A percentile compares a stretch with the other conserved stretches of the same genome.
These are phyloP conservation scores for Malus hybrid DNA, from an alignment of 331 rosid species.

Conservation along the genomic window DNA sequence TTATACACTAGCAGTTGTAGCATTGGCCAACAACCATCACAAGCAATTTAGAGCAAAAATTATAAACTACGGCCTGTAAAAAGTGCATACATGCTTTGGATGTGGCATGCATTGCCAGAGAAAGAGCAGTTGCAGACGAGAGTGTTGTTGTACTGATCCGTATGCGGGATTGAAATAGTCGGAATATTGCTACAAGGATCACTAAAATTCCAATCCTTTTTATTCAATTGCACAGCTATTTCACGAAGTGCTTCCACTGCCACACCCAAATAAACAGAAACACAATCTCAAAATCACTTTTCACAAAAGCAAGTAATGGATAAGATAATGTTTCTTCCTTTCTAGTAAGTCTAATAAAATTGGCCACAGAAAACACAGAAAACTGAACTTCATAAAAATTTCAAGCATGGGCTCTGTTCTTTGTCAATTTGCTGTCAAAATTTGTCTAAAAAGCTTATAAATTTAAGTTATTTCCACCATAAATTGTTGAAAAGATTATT, in stretches of 20 bases:
- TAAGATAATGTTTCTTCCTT: not conserved
- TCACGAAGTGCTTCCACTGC: slow-evolving; percentile 26
- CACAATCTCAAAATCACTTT: not conserved
- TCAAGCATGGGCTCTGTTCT: too few species aligned
- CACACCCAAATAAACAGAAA: not conserved
- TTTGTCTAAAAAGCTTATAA: too few species aligned
- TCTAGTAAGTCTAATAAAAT: not conserved
- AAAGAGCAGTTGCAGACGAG: slow-evolving; percentile 27
- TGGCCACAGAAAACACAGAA: not conserved
- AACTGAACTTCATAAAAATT: not conserved
- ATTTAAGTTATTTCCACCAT: too few species aligned
- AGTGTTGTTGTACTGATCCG: slow-evolving; percentile 16
- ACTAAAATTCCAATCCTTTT: slow-evolving; percentile 30
- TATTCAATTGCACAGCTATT: slow-evolving; percentile 26
- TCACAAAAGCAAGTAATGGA: not conserved
- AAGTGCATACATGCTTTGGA: slow-evolving; percentile 13
- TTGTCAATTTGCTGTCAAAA: too few species aligned
- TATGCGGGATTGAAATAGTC: not conserved
- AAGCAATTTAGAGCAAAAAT: not conserved
- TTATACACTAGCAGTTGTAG: not conserved
- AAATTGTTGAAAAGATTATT: too few species aligned
- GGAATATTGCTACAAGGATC: slow-evolving; percentile 21
- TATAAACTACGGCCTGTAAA: not conserved
- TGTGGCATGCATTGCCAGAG: slow-evolving; percentile 18
- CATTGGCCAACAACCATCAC: not conserved